Evolutionary conservation across 345 rosid species (phyloP).

Genomic region (Eucalyptus erythrocorys): DNA sequence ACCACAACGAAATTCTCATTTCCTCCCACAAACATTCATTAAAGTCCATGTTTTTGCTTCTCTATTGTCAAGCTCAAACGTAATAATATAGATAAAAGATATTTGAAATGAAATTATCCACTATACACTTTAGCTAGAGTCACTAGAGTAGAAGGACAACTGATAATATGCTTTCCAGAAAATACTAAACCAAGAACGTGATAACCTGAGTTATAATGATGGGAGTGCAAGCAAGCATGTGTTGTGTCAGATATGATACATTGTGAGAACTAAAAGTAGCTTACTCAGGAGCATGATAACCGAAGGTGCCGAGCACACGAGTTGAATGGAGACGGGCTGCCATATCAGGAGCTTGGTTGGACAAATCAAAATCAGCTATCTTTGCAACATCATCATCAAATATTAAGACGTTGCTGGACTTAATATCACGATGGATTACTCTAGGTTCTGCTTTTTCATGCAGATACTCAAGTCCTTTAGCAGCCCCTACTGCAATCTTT

Average conservation of each 20-base stretch:
- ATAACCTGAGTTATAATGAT: background rate
- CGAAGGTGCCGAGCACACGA: slow-evolving; percentile 92
- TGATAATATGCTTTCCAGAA: background rate
- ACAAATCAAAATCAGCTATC: slow-evolving; percentile 88
- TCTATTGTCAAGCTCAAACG: background rate
- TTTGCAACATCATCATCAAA: slow-evolving; percentile 82
- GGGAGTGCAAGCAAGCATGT: background rate
- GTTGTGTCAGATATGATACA: background rate
- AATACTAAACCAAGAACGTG: background rate
- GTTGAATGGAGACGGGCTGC: slow-evolving; percentile 93
- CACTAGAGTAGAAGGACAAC: background rate
- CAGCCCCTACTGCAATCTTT: slow-evolving; percentile 86
- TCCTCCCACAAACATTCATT: background rate
- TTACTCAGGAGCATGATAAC: slow-evolving; percentile 99
- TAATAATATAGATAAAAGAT: background rate
- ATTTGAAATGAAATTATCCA: background rate
- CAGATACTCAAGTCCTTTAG: slow-evolving; percentile 89
- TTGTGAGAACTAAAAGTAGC: slow-evolving; percentile 1
- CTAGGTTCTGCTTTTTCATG: slow-evolving; percentile 78
- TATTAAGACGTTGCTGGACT: slow-evolving; percentile 78
- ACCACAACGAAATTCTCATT: background rate
- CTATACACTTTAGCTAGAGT: background rate
- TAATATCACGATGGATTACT: slow-evolving; percentile 76
- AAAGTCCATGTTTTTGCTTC: background rate
- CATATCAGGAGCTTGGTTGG: slow-evolving; percentile 88